phyloP scores from a whole-genome alignment of 495 filamentous ascomycete species.

The Parmelia sp. region DNA sequence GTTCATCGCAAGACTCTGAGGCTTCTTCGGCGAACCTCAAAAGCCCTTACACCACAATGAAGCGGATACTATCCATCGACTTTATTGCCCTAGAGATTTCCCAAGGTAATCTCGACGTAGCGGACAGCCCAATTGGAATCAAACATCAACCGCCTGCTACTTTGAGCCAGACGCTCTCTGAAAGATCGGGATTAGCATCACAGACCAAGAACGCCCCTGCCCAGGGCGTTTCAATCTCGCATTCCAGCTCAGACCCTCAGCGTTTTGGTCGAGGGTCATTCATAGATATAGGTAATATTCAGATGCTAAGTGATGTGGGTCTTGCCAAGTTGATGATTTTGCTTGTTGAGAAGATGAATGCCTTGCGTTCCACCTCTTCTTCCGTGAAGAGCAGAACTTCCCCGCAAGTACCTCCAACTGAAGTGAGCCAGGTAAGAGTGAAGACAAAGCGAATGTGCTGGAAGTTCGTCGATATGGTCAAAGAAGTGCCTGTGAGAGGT shows the following conservation, averaged over 20 bases:
- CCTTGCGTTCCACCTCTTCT: not conserved
- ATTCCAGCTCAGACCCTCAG: not conserved
- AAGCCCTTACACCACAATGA: constrained; percentile 11
- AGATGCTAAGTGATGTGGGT: constrained; percentile 22
- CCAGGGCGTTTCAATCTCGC: too few species aligned
- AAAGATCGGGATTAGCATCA: not conserved
- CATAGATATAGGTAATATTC: constrained; percentile 15
- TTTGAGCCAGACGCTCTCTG: not conserved
- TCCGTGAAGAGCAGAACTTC: not conserved
- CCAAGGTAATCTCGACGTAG: not conserved
- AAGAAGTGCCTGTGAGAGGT: constrained; percentile 30
- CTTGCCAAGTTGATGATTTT: constrained; percentile 23
- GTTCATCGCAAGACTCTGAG: constrained; percentile 15
- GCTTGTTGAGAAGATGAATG: constrained; percentile 12
- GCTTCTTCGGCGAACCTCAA: constrained; percentile 15
- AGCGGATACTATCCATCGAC: constrained; percentile 12
- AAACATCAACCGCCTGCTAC: not conserved
- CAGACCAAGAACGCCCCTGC: not conserved
- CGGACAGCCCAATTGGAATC: not conserved
- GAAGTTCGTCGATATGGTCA: constrained; percentile 60
- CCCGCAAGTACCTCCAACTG: constrained; percentile 2
- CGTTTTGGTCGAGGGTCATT: not conserved
- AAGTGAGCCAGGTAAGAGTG: constrained; percentile 26
- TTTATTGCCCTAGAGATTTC: constrained; percentile 4
- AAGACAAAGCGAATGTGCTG: constrained; percentile 49